Base-by-base conservation (phyloP, 2,329 filamentous ascomycete genomes). In the Hyphodiscus sp. region DNA sequence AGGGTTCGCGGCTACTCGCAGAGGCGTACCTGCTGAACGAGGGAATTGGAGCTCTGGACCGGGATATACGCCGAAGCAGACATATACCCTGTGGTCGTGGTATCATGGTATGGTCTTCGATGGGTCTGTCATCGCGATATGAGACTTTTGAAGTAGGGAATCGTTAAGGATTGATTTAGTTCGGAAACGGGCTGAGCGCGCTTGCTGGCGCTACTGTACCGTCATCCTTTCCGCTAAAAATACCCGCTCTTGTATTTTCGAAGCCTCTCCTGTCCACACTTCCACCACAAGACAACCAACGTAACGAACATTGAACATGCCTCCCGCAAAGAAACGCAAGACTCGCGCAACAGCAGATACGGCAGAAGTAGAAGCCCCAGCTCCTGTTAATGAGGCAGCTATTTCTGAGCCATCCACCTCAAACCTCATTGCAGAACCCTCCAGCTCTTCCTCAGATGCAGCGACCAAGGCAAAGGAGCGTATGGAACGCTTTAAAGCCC, bases 401-500 rank as follows among this genome's bases (percentile, higher is more conserved):
- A 52, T 53, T 20, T 16, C 48, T 45, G 9, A 57, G 48, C n/a
- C 41, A 38, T 2, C 54, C 15, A 43, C 33, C 6, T 15, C 19
- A 1, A 11, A 30, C 11, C 20, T 26, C 7, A 18, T 47, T 11
- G 46, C 60, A 26, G 54, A 61, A 26, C 55, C 61, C 23, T 46
- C 61, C 41, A 18, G 54, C 8, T 46, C 63, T 8, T 53, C 51
- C 6, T 56, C 65, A 47, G 58, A 67, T 42, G 69, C 73, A n/a
- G 65, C 71, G 18, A 62, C 68, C 26, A 79, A 79, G 62, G 74
- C 80, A 29, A 74, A 82, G 62, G 86, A 91, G 52, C 83, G 90
- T 52, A 75, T 84, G 70, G 88, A 89, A 48, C 85, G 89, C 60
- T 96, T 96, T 76, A 91, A 91, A 68, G 87, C 89, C 2, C 82